Evolutionary conservation across 768 basidiomycete species (phyloP), one percentile per base, ranked within the genome.

Genomic region (Lyophyllum decastes): DNA sequence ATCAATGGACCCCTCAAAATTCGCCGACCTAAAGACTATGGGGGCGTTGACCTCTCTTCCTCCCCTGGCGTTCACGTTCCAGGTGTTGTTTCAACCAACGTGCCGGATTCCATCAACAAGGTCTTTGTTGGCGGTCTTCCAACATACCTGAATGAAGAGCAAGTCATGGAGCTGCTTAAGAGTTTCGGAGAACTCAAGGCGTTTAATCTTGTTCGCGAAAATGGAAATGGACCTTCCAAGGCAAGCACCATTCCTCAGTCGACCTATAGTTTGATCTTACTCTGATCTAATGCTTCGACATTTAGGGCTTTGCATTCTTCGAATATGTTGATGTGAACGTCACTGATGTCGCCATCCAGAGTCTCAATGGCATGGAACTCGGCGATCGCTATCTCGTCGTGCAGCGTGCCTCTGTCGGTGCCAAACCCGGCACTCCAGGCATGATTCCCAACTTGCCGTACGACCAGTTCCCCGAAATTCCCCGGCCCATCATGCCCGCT

Each of bases 101-200:
- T 98, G 22, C 94, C 95, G 19, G 97, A 99, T 72, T 95, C 95
- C 24, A 90, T 92, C 73, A 95, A 98, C 85, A 98, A 98, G 78
- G 82, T 99, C 52, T 99, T 98, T 67, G 90, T 99, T 59, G 97
- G 97, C 43, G 96, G 95, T 52, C 78, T 99, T 55, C 97, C 97
- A 16, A 83, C 91, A 21, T 98, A 98, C 72, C 85, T 99, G 48
- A 95, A 93, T 66, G 97, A 99, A 73, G 97, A 97, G 69, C 95
- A 98, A 75, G 97, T 98, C 58, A 94, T 96, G 87, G 97, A 99
- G 71, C 72, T 99, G 30, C 81, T 99, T 61, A 98, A 94, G 80
- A 94, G 89, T 69, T 99, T 99, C 68, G 97, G 97, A 57, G 97
- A 98, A 60, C 83, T 99, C 49, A 94, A 92, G 72, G 94, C 94